These are phyloP conservation scores for Solanum phureja DNA, from an alignment of 257 asterid species.

Conservation along the genomic window DNA sequence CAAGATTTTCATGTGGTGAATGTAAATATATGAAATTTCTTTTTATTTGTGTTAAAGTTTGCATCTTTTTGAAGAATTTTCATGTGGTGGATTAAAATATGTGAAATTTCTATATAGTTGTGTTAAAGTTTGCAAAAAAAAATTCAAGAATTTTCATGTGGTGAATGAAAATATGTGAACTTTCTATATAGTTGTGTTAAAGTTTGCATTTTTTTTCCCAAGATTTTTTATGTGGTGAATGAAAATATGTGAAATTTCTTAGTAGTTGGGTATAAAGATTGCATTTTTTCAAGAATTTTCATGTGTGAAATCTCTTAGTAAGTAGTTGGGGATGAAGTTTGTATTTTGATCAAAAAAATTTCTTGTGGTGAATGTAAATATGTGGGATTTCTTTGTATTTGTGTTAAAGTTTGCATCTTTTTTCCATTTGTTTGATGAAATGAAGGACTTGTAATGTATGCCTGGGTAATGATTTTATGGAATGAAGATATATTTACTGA, in stretches of 20 bases:
- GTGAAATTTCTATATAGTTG: not conserved
- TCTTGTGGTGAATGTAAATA: not conserved
- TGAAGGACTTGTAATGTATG: not conserved
- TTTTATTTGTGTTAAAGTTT: not conserved
- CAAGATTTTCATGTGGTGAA: not conserved
- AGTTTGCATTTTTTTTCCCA: not conserved
- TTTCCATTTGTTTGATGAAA: not conserved
- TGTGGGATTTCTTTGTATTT: not conserved
- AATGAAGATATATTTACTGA: not conserved
- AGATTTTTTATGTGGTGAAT: not conserved
- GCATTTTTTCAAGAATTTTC: not conserved
- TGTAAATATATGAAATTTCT: not conserved
- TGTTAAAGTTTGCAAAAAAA: not conserved
- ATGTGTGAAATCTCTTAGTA: not conserved
- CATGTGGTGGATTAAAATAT: not conserved
- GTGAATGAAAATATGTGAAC: not conserved
- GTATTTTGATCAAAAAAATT: not conserved
- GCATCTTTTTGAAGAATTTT: not conserved
- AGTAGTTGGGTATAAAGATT: not conserved
- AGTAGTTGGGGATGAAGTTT: not conserved
- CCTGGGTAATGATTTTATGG: not conserved
- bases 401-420: not conserved
- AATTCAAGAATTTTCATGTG: not conserved
- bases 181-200: not conserved
- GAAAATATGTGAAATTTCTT: not conserved